These are phyloP conservation scores for Stylonectria norvegica DNA, from an alignment of 2,329 filamentous ascomycete genomes.

Conservation along the genomic window DNA sequence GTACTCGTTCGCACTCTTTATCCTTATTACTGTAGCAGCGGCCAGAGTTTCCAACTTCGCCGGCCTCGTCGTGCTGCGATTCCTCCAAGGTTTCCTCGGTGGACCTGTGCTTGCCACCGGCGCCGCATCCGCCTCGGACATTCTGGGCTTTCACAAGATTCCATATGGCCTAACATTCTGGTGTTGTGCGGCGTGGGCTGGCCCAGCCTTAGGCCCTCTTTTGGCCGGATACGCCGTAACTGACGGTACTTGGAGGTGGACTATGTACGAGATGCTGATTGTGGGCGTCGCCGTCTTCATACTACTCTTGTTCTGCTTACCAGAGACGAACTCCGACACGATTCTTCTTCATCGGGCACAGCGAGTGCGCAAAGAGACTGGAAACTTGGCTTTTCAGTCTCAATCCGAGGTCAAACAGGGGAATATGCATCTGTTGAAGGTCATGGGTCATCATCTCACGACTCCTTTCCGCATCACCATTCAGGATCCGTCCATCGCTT, in stretches of 20 bases:
- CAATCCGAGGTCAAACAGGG: conserved; percentile 22
- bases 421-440: conserved; percentile 13
- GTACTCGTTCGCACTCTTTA: neutral
- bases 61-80: neutral
- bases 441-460: conserved; percentile 21
- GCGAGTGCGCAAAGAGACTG: conserved; percentile 41
- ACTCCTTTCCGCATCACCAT: conserved; percentile 31
- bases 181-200: neutral
- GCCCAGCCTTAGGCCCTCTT: conserved; percentile 4
- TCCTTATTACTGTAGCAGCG: neutral
- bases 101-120: neutral
- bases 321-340: conserved; percentile 53
- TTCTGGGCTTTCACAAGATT: neutral
- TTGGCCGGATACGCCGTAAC: conserved; percentile 43
- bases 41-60: neutral
- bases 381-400: conserved; percentile 9
- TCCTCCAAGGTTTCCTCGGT: neutral
- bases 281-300: conserved; percentile 49
- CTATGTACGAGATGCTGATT: conserved; percentile 56
- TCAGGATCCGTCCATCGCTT: conserved; percentile 33
- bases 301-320: conserved; percentile 52
- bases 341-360: conserved; percentile 55
- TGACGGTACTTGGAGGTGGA: conserved; percentile 53
- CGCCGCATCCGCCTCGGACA: neutral
- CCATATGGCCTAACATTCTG: conserved; percentile 2